Base-by-base conservation (phyloP, 1,284 basidiomycete species). In the Cutaneotrichosporon cutaneum region DNA sequence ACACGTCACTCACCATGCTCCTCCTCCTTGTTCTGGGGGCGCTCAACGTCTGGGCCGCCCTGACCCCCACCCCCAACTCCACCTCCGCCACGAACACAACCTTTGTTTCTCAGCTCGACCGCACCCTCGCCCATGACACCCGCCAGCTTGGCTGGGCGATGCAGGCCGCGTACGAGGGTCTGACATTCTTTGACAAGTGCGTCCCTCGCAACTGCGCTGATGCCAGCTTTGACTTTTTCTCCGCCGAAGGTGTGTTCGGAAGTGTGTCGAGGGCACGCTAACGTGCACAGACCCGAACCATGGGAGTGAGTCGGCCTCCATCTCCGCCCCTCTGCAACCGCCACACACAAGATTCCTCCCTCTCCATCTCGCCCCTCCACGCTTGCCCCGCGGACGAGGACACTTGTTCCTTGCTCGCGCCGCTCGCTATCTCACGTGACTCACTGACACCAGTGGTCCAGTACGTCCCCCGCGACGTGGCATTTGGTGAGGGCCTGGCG, bases 151-250 rank as follows among this genome's bases (percentile, higher is more conserved):
- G 30, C 14, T 76, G 71, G 70, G 61, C 52, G 2, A 22, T 71
- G 21, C 71, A 78, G 63, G 70, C 70, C 8, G 69, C 70, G 13
- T 79, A 77, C 63, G 64, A 67, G 22, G 73, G 73, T 2, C 53
- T 63, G 51, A 75, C 74, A 0, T 79, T 79, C 65, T 79, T 79
- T 56, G 72, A 78, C 56, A 72, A 69, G 72, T 75, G 53, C 60
- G 71, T 66, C n/a, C 11, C 7, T 24, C n/a, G 16, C 10, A 6
- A 1, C 32, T 2, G 5, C 24, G 59, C 27, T 48, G 13, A 53
- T 36, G 13, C 18, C 59, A 73, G 72, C 7, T 77, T 73, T 65
- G 67, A 74, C 35, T 78, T 75, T 55, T 77, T 68, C 54, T 61
- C 56, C 13, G 59, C 63, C 33, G 26, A 63, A 8, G 74, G 74